Base-by-base conservation (phyloP, 176 grass and related monocot genomes). In the Carex littledalei region DNA sequence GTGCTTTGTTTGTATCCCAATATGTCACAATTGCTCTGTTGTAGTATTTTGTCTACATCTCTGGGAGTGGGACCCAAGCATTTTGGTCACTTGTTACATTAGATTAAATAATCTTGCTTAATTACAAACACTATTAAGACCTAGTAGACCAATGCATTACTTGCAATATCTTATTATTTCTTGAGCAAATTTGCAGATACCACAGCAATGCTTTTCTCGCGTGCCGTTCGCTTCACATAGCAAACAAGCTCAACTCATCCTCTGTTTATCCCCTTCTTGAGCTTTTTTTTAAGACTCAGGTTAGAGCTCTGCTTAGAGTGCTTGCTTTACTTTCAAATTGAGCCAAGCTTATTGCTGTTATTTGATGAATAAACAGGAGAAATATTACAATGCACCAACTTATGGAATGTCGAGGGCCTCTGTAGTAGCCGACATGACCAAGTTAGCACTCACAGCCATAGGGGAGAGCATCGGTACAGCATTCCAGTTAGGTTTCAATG, bases 271-370 rank as follows among this genome's bases (percentile, higher is more conserved):
- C 91, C 22, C 84, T 94, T 31, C 80, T 98, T 3, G 95, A 94
- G 83, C 87, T 87, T 14, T 94, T 94, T 83, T 98, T 98, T 89
- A 89, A 93, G 63, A 86, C 91, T 59, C 95, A 98, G 93, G 95
- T 98, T 62, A 11, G 13, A 79, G 47, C 13, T 67, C 79, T 16
- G 45, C 6, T 24, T 37, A 8, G 47, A 79, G 11, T 61, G 26
- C 47, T 78, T 88, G 9, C 16, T 45, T 53, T 64, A 6, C 31
- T 67, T 24, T 82, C 78, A n/a, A 26, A 4, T 49, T 17, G 15
- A 62, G 31, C 16, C 10, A 29, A 29, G 29, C 29, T 59, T 73
- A 65, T 61, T 59, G 49, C 47, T 29, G 29, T 18, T 2, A 29
- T 11, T 37, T 78, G 6, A 43, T 68, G 4, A 87, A 18, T 32